Percentiles rank a stretch among this genome's conserved stretches.
Evolutionary conservation across 306 rosid species (phyloP).

Genomic region (Coriaria nepalensis): DNA sequence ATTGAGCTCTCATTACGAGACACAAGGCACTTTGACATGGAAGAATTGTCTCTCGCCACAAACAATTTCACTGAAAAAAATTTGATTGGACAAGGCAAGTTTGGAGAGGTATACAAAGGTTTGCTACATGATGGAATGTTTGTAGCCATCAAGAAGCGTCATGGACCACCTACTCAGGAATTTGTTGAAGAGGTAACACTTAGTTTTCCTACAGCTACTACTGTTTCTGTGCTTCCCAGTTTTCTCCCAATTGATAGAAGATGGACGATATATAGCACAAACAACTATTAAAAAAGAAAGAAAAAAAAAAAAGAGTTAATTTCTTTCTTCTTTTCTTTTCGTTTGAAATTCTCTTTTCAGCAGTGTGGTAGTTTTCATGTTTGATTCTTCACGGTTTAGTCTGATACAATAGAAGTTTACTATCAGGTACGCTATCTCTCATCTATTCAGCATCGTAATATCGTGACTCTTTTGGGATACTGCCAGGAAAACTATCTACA

Average conservation of each 20-base stretch:
- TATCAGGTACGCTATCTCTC: conserved; percentile 76
- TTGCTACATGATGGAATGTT: conserved; percentile 87
- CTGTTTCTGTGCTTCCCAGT: background rate
- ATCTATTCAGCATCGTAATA: conserved; percentile 61
- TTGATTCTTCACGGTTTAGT: conserved; percentile 15
- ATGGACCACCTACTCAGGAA: conserved; percentile 48
- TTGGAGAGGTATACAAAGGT: conserved; percentile 83
- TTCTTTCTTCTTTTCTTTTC: background rate
- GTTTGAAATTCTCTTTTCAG: too few species aligned
- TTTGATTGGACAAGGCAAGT: conserved; percentile 77
- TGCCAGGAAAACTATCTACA: conserved; percentile 83
- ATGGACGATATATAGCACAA: too few species aligned
- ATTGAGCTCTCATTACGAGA: conserved; percentile 50
- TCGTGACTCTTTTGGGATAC: conserved; percentile 79
- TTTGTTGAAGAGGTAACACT: conserved; percentile 67
- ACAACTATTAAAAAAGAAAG: too few species aligned
- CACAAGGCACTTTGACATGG: conserved; percentile 66
- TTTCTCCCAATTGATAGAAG: too few species aligned
- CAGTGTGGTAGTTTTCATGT: too few species aligned
- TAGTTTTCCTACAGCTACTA: conserved; percentile 6
- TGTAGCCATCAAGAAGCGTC: conserved; percentile 79
- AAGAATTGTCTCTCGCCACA: conserved; percentile 67
- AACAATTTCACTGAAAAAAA: conserved; percentile 56
- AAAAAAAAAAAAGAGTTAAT: too few species aligned
- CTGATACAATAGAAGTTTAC: conserved; percentile 22